These are phyloP conservation scores for Symbiodinium natans DNA, from an alignment of 73 alveolate species.

Conservation along the genomic window DNA sequence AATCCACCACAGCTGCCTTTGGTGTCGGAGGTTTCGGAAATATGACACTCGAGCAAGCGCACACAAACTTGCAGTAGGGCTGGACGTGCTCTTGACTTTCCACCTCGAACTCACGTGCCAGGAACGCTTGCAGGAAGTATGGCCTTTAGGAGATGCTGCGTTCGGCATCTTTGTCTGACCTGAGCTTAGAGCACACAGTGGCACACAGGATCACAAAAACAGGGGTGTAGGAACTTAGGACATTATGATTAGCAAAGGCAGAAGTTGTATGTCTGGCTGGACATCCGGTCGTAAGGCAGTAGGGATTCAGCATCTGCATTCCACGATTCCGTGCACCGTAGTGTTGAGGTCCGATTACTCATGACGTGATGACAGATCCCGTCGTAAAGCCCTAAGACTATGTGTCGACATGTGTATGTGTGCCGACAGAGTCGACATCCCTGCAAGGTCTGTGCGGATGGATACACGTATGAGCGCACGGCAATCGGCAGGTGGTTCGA, in stretches of 20 bases:
- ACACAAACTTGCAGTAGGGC: too few species aligned
- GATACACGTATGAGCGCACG: constrained; percentile 73
- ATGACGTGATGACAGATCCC: constrained; percentile 88
- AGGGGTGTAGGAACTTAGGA: too few species aligned
- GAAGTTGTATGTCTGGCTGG: too few species aligned
- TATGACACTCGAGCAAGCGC: too few species aligned
- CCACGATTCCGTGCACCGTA: background rate
- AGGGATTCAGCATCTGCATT: background rate
- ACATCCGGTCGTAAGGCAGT: too few species aligned
- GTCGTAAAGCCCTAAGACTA: background rate
- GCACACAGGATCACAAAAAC: too few species aligned
- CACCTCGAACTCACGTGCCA: too few species aligned
- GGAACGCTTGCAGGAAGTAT: constrained; percentile 74
- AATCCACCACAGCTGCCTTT: constrained; percentile 73
- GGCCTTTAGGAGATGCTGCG: constrained; percentile 84
- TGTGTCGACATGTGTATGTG: background rate
- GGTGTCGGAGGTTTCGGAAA: constrained; percentile 72
- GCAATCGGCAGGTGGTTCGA: constrained; percentile 87
- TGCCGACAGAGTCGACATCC: background rate
- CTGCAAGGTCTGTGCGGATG: constrained; percentile 85
- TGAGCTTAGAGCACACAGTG: background rate
- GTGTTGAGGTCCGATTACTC: constrained; percentile 90
- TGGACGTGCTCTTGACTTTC: too few species aligned
- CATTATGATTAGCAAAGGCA: too few species aligned
- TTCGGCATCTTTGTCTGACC: constrained; percentile 65